These are phyloP conservation scores for Saccharomycopsis synnaedendra DNA, from an alignment of 805 yeast genomes.

Conservation along the genomic window DNA sequence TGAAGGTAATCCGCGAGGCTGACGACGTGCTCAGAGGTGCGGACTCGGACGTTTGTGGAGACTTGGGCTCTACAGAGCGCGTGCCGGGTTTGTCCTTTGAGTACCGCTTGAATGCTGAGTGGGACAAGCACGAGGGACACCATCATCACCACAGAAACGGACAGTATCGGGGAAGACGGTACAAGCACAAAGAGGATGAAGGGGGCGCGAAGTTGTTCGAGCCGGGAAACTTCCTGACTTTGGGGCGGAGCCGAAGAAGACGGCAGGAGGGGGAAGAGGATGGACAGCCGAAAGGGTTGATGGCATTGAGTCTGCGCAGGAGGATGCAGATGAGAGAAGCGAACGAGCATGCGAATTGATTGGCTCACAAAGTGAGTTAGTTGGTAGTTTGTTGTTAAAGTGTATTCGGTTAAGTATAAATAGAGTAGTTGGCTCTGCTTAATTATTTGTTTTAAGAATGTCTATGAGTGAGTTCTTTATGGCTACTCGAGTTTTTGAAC, in stretches of 20 bases:
- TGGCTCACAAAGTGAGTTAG: too few relatives aligned
- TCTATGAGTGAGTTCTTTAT: too few relatives aligned
- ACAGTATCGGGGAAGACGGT: neutral
- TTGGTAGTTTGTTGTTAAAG: too few relatives aligned
- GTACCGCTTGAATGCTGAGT: slow-evolving; percentile 35
- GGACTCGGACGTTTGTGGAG: slow-evolving; percentile 22
- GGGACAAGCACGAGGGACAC: neutral
- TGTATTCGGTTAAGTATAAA: too few relatives aligned
- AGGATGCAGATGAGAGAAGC: slow-evolving; percentile 4
- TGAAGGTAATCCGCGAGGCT: slow-evolving; percentile 35
- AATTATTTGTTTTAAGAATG: too few relatives aligned
- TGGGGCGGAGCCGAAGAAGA: slow-evolving; percentile 13
- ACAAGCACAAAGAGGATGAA: neutral
- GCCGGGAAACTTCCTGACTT: slow-evolving; percentile 5
- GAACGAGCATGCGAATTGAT: too few relatives aligned
- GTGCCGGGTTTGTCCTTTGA: slow-evolving; percentile 35
- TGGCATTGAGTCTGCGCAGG: slow-evolving; percentile 13
- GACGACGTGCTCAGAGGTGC: slow-evolving; percentile 31
- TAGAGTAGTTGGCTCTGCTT: too few relatives aligned
- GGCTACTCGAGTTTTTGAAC: too few relatives aligned
- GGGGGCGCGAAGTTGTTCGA: slow-evolving; percentile 3
- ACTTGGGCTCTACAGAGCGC: slow-evolving; percentile 28
- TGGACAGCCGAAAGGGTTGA: slow-evolving; percentile 1
- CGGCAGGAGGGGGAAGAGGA: slow-evolving; percentile 1
- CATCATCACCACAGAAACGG: neutral